phyloP scores from a whole-genome alignment of 2,329 filamentous ascomycete genomes.

The Ceratocystis huliohia region DNA sequence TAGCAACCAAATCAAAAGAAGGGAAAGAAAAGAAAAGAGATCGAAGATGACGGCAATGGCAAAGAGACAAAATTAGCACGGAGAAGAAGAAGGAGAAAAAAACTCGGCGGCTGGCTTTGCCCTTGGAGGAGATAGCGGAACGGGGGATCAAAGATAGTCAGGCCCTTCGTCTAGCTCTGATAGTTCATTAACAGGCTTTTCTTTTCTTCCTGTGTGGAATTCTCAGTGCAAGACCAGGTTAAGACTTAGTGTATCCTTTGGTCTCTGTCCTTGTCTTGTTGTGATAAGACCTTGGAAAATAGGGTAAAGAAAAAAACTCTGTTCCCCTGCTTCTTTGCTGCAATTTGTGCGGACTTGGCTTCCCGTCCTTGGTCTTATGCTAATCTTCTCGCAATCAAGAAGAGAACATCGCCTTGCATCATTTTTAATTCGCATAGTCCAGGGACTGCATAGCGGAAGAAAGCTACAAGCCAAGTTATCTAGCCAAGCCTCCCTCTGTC shows the following conservation, averaged over 20 bases:
- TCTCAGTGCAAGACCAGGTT: not conserved
- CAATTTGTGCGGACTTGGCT: not conserved
- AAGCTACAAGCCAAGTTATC: too few relatives aligned
- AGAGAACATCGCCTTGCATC: not conserved
- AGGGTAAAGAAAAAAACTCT: not conserved
- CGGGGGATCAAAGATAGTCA: not conserved
- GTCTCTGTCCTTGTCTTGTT: not conserved
- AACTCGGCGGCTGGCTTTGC: not conserved
- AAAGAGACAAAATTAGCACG: not conserved
- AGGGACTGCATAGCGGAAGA: too few relatives aligned
- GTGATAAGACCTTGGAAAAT: not conserved
- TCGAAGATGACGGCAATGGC: not conserved
- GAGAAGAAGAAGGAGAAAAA: constrained; percentile 1
- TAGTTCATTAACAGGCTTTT: not conserved
- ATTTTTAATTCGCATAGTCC: not conserved
- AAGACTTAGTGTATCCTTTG: not conserved
- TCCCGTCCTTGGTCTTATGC: not conserved
- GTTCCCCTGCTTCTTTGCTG: not conserved
- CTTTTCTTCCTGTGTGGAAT: not conserved
- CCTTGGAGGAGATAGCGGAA: not conserved
- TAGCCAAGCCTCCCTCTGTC: too few relatives aligned
- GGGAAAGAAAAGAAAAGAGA: not conserved
- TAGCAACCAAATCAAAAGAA: too few relatives aligned
- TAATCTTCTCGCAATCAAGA: not conserved
- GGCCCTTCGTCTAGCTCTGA: not conserved